Evolutionary conservation across 768 basidiomycete species (phyloP).

Genomic region (Rhodosporidiobolus sp.): DNA sequence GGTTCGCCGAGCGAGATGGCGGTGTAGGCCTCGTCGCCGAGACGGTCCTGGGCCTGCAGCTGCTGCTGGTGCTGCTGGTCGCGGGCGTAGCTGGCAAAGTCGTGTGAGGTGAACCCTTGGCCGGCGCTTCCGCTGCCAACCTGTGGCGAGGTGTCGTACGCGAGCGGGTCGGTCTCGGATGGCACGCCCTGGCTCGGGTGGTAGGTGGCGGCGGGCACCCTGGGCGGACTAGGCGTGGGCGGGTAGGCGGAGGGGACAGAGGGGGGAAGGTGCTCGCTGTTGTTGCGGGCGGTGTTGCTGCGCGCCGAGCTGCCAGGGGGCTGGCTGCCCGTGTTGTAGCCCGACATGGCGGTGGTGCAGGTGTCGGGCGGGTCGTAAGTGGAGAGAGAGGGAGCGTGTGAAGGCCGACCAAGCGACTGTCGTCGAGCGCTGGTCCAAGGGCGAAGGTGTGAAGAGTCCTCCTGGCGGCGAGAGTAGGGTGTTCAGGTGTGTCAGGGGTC

Average conservation of each 20-base stretch:
- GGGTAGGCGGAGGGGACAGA: slow-evolving; percentile 18
- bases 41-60: background rate
- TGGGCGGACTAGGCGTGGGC: background rate
- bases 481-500: no score
- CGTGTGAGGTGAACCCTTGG: slow-evolving; percentile 1
- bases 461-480: no score
- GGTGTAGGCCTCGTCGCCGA: slow-evolving; percentile 23
- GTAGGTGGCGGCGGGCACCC: background rate
- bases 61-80: background rate
- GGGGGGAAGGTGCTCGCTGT: background rate
- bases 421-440: no score
- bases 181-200: background rate
- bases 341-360: no score
- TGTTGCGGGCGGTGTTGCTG: no score
- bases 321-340: no score
- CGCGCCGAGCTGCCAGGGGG: no score
- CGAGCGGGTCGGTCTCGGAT: slow-evolving; percentile 27
- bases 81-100: slow-evolving; percentile 8
- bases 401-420: no score
- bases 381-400: no score
- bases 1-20: slow-evolving; percentile 13
- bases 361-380: no score
- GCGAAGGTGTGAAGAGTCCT: no score
- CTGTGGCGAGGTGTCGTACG: slow-evolving; percentile 23
- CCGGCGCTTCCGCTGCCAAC: background rate